Evolutionary conservation across 441 rosid species (phyloP).

Genomic region (Populus hybrid): DNA sequence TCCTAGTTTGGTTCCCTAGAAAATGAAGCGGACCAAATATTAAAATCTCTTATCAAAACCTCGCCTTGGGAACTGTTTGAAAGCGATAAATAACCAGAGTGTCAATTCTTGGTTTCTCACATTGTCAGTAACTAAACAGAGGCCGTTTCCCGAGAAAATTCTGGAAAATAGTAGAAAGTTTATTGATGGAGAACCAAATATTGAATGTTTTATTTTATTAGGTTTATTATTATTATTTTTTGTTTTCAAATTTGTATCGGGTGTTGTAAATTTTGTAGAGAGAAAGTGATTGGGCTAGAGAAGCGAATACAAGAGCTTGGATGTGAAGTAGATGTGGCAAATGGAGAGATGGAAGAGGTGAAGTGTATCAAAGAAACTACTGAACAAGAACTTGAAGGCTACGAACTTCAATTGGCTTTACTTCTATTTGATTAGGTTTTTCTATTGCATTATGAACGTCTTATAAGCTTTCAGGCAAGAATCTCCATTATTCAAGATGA

Average conservation of each 20-base stretch:
- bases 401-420: conserved; percentile 45
- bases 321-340: conserved; percentile 44
- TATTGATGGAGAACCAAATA: background rate
- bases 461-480: conserved; percentile 35
- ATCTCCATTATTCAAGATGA: conserved; percentile 41
- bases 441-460: background rate
- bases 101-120: too few species aligned
- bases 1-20: conserved; percentile 19
- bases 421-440: background rate
- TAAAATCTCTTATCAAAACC: background rate
- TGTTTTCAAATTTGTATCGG: background rate
- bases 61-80: background rate
- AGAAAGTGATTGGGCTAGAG: conserved; percentile 58
- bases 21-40: conserved; percentile 1
- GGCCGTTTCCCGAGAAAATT: background rate
- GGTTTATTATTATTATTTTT: background rate
- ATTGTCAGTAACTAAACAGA: background rate
- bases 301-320: conserved; percentile 49
- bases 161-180: conserved; percentile 1
- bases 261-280: conserved; percentile 34
- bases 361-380: conserved; percentile 54
- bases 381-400: conserved; percentile 69
- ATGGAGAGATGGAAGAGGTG: conserved; percentile 40
- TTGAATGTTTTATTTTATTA: background rate
- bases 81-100: background rate